Base-by-base conservation (phyloP, 2,329 filamentous ascomycete genomes). In the Diplodia mutila region DNA sequence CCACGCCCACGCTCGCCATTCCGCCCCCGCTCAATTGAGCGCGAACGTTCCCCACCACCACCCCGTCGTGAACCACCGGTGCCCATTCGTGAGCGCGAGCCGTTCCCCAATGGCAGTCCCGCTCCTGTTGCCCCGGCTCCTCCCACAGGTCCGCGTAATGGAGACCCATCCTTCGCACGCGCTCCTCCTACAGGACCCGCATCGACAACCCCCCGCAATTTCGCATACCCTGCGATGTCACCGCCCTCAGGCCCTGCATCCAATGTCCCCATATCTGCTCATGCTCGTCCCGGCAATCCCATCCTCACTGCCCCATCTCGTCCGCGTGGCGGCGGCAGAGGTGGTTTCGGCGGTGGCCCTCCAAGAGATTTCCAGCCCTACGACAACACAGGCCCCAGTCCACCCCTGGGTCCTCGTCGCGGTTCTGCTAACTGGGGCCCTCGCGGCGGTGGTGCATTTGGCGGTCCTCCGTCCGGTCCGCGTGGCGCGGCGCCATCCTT, bases 141-240 rank as follows among this genome's bases (percentile, higher is more conserved):
- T 57, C 78, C 78, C 5, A 76, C 73, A 39, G 78, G 77, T 14
- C 78, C 78, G 4, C 77, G 78, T 42, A 80, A 80, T 66, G 77
- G 77, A 65, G 73, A 69, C 42, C 42, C 59, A 9, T 37, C 59
- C n/a, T 79, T 79, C 54, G 66, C 73, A 9, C 73, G 78, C 59
- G 77, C 77, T 8, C 78, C 79, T 4, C 79, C 79, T 1, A 79
- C 79, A 23, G 79, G 79, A 7, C 79, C 79, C 11, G 76, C 68
- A 78, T 77, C 72, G 71, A 75, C 39, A 75, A 63, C 59, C 6
- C 34, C 34, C 42, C 59, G 59, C 11, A 63, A 63, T 48, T 63
- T 34, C 29, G 16, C 59, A 23, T 63, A 77, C 7, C 77, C 79
- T 25, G 77, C 77, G 29, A 77, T 79, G 52, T 78, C 79, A 18